Percentiles rank a stretch among this genome's conserved stretches.
These are phyloP conservation scores for Mycena polygramma DNA, from an alignment of 768 basidiomycete species.

Conservation along the genomic window DNA sequence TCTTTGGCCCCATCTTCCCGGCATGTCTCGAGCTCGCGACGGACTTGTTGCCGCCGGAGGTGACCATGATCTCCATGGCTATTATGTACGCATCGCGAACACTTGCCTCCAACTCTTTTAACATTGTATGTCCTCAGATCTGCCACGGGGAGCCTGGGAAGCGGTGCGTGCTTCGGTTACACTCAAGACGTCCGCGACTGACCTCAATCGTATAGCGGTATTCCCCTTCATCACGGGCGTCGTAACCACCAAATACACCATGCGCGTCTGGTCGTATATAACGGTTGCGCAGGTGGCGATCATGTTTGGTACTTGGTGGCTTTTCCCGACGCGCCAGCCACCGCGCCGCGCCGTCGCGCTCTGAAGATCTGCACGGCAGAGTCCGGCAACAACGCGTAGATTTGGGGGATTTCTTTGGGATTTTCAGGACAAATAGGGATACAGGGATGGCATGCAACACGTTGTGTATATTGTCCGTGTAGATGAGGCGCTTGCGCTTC, in stretches of 20 bases:
- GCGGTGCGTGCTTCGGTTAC: constrained; percentile 48
- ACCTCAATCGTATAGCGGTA: constrained; percentile 50
- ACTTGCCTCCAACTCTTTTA: no score
- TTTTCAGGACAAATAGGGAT: constrained; percentile 16
- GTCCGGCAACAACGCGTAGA: background rate
- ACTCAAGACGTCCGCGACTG: background rate
- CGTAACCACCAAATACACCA: constrained; percentile 54
- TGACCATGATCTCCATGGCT: constrained; percentile 66
- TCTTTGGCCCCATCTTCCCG: constrained; percentile 67
- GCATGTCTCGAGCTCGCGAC: constrained; percentile 58
- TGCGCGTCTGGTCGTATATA: constrained; percentile 56
- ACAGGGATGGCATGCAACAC: constrained; percentile 8
- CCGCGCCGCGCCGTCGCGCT: constrained; percentile 21
- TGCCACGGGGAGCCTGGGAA: constrained; percentile 59
- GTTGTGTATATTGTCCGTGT: background rate
- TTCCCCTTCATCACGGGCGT: constrained; percentile 65
- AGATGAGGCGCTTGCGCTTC: background rate
- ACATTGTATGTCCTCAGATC: constrained; percentile 36
- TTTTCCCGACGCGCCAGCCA: constrained; percentile 55
- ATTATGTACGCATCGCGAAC: constrained; percentile 49
- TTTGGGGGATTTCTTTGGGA: background rate
- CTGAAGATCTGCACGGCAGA: background rate
- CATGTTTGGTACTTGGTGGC: constrained; percentile 55
- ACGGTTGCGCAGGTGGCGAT: constrained; percentile 55
- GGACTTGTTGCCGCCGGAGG: constrained; percentile 60